Conservation (phyloP, 805 yeast genomes). For the Wickerhamiella siamensis region DNA sequence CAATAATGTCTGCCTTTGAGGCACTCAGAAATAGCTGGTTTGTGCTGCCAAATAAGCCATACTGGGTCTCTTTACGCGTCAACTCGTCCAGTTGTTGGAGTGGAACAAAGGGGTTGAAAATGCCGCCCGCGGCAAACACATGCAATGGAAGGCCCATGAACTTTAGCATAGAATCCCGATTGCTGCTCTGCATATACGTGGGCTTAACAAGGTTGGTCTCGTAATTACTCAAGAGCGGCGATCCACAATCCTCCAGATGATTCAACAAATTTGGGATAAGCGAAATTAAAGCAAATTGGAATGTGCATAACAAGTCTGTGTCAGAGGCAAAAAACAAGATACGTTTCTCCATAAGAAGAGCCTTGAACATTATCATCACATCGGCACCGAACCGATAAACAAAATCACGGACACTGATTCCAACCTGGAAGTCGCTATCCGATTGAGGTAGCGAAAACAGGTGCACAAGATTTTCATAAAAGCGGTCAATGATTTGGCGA, state of each 20-base stretch:
- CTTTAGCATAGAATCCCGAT: slow-evolving; percentile 56
- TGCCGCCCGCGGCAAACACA: slow-evolving; percentile 69
- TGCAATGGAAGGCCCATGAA: slow-evolving; percentile 84
- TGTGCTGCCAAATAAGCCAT: slow-evolving; percentile 74
- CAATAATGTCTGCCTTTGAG: slow-evolving; percentile 50
- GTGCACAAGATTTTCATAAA: slow-evolving; percentile 45
- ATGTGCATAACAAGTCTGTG: slow-evolving; percentile 64
- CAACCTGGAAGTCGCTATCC: slow-evolving; percentile 55
- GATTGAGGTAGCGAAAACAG: slow-evolving; percentile 24
- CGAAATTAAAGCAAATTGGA: slow-evolving; percentile 72
- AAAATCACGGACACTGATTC: slow-evolving; percentile 55
- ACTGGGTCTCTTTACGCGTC: slow-evolving; percentile 37
- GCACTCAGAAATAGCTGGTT: slow-evolving; percentile 64
- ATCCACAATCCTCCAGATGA: slow-evolving; percentile 61
- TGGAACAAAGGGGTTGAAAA: slow-evolving; percentile 90
- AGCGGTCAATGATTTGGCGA: slow-evolving; percentile 46
- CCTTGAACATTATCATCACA: slow-evolving; percentile 56
- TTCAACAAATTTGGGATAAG: slow-evolving; percentile 69
- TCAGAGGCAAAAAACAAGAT: slow-evolving; percentile 66
- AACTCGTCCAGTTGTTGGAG: slow-evolving; percentile 78
- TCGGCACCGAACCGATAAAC: slow-evolving; percentile 44
- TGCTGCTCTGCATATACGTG: slow-evolving; percentile 58
- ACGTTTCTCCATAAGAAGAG: slow-evolving; percentile 58
- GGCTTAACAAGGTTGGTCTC: slow-evolving; percentile 41
- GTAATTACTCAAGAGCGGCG: slow-evolving; percentile 50